Evolutionary conservation across 345 rosid species (phyloP), one percentile per base, ranked within the genome.

Genomic region (Dimocarpus longan): DNA sequence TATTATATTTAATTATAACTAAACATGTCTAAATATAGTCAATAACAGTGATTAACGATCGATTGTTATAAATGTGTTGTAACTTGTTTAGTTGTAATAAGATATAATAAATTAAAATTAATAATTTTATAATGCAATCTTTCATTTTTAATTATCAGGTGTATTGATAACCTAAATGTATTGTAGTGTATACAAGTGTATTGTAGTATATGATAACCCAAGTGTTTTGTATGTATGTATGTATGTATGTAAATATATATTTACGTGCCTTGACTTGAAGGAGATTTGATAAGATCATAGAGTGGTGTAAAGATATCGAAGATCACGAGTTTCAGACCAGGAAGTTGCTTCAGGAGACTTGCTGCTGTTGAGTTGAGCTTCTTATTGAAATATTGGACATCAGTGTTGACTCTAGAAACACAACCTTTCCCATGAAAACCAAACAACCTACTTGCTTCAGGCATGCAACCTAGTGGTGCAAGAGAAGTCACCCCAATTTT

Each of bases 401-500:
- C 95, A 8, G 84, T 40, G 77, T 96, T 94, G 89, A 96, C 81
- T 64, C 85, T 84, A 1, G 89, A 42, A 57, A 94, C 93, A 72
- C 99, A 94, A 0, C 97, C 97, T 6, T 66, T 80, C 65, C 89
- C 83, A 40, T 88, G 94, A 76, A 6, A 84, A 5, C 94, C 97
- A 24, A 96, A 93, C 40, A 96, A 42, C 60, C 97, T 93, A 69
- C 92, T 83, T 50, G 97, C 98, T 15, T 81, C 84, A 7, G 99
- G 99, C 73, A 96, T 85, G 82, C 99, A 96, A 37, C 99, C 98
- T 68, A 91, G 62, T 37, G 99, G 99, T 62, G 94, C 93, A 11
- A 96, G 97, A 40, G 97, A 93, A 54, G 98, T 96, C 72, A 89
- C 98, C 52, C 98, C 98, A 48, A 96, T 82, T 86, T 88, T 94